phyloP scores from a whole-genome alignment of 345 rosid species.

The Garcia nutans region DNA sequence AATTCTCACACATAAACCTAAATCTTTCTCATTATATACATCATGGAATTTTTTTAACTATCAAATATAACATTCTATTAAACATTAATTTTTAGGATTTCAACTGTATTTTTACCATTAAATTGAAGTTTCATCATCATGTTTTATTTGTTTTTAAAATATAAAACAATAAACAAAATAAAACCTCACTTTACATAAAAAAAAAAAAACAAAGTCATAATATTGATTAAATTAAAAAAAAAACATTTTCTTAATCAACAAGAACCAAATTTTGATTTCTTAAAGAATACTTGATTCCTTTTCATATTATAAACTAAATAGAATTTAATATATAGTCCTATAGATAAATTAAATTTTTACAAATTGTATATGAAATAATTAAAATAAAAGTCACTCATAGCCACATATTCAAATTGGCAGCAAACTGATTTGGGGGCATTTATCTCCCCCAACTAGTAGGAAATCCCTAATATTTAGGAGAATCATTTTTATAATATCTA shows the following conservation, averaged over 20 bases:
- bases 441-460: not conserved
- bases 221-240: too few relatives aligned
- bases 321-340: not conserved
- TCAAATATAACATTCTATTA: too few relatives aligned
- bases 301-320: not conserved
- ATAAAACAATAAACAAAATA: too few relatives aligned
- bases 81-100: too few relatives aligned
- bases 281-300: slow-evolving; percentile 32
- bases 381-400: too few relatives aligned
- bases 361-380: too few relatives aligned
- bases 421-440: not conserved
- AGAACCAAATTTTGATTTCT: slow-evolving; percentile 6
- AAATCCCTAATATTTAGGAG: slow-evolving; percentile 22
- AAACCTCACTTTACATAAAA: not conserved
- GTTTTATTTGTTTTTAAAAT: too few relatives aligned
- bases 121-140: too few relatives aligned
- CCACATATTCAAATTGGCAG: not conserved
- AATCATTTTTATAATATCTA: slow-evolving; percentile 9
- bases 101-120: too few relatives aligned
- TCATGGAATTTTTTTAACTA: too few relatives aligned
- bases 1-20: too few relatives aligned
- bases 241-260: not conserved
- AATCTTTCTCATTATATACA: too few relatives aligned
- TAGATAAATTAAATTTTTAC: not conserved
- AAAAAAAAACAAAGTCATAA: not conserved